A percentile compares a stretch with the other conserved stretches of the same genome.
Evolutionary conservation across 148 eudicot genomes (phyloP).

Genomic region (Camellia lanceoleosa): DNA sequence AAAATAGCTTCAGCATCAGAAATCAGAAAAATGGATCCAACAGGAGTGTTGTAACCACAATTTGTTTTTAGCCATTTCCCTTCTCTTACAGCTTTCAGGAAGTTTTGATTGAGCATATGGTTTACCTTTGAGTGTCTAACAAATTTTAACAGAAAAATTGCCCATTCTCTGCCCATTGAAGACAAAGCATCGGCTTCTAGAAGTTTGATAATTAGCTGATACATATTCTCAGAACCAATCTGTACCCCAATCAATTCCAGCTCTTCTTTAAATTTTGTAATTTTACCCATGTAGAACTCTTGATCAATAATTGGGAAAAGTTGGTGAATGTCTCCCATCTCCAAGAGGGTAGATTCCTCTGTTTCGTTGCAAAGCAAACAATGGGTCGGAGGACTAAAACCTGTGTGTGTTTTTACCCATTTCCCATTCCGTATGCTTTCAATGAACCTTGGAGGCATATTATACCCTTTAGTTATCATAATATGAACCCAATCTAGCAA

Average conservation of each 20-base stretch:
- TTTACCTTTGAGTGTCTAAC: neutral
- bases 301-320: constrained; percentile 22
- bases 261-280: constrained; percentile 23
- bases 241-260: constrained; percentile 31
- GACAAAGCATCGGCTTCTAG: neutral
- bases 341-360: constrained; percentile 8
- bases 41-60: constrained; percentile 4
- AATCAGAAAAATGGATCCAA: neutral
- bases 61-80: constrained; percentile 19
- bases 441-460: constrained; percentile 6
- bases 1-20: neutral
- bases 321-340: constrained; percentile 1
- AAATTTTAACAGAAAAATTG: constrained; percentile 10
- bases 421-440: constrained; percentile 9
- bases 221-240: neutral
- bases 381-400: constrained; percentile 5
- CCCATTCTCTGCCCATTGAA: neutral
- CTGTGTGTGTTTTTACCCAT: constrained; percentile 13
- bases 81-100: neutral
- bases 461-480: constrained; percentile 4
- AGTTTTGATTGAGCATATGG: neutral
- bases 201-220: neutral
- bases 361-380: constrained; percentile 2
- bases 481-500: constrained; percentile 10
- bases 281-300: constrained; percentile 22